Evolutionary conservation across 2,329 filamentous ascomycete species (phyloP).

Genomic region (Aspergillus tamarii): DNA sequence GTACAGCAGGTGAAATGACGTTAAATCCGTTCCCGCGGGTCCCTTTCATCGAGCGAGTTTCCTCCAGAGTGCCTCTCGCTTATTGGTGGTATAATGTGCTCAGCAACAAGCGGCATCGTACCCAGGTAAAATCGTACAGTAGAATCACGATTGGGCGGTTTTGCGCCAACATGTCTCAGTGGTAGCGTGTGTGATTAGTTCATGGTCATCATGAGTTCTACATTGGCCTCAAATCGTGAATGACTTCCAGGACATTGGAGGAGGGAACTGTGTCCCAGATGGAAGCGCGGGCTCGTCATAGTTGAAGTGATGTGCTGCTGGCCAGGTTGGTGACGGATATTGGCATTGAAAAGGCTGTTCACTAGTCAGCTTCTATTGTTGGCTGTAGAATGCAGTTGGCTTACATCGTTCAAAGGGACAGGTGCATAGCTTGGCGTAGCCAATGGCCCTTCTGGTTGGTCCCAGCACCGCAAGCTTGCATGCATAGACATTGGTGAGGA

Average conservation of each 20-base stretch:
- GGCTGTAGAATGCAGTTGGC: conserved; percentile 15
- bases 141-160: background rate
- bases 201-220: background rate
- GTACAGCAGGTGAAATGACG: background rate
- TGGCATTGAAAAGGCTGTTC: conserved; percentile 40
- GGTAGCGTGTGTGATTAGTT: background rate
- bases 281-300: conserved; percentile 43
- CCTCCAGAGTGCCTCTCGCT: background rate
- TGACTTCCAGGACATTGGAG: conserved; percentile 39
- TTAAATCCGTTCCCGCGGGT: background rate
- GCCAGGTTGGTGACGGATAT: conserved; percentile 45
- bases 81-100: background rate
- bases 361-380: conserved; percentile 15
- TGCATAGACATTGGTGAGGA: conserved; percentile 39
- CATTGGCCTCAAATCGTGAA: conserved; percentile 14
- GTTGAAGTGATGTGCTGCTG: conserved; percentile 38
- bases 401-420: conserved; percentile 39
- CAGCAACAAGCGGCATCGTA: background rate
- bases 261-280: conserved; percentile 36
- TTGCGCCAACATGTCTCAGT: background rate
- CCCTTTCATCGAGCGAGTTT: background rate
- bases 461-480: conserved; percentile 38
- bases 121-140: background rate
- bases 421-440: conserved; percentile 39
- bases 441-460: conserved; percentile 31